Base-by-base conservation (phyloP, 352 stramenopile species). In the Blastocystis sp. region DNA sequence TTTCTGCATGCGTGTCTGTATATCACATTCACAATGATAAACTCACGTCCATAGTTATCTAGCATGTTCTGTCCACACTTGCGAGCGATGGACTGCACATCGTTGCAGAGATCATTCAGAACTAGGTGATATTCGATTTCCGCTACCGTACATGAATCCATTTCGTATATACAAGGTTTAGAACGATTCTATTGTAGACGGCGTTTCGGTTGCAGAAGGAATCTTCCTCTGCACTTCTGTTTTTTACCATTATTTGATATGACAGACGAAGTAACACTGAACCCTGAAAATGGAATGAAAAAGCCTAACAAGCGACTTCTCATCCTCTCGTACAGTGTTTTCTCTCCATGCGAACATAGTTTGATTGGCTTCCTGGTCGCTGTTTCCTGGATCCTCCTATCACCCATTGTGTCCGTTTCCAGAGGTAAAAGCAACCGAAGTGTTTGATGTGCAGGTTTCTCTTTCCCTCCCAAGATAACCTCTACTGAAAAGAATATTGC, bases 1-100 rank as follows among this genome's bases (percentile, higher is more conserved):
- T 92, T 61, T 87, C 81, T 0, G 90, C 79, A 49, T 51, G 84
- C 29, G 75, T 65, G 40, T 77, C 69, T 81, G 34, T 32, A 0
- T 4, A 1, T 64, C 40, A 64, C 9, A 34, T 11, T 44, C 8
- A 42, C 16, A 9, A 49, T 6, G 16, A 29, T 4, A 63, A 64
- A 9, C 51, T 4, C 9, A 81, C 69, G 69, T 4, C 75, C 75
- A 61, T 76, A 72, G 29, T 85, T 8, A 32, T 85, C 34, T 0
- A 75, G 24, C 7, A 85, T 85, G 24, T 75, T 85, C 49, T 85
- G 21, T 4, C 75, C 75, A 85, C 57, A 72, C 24, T 85, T n/a
- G 2, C 75, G 42, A 56, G 75, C 75, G 42, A 85, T 75, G 11
- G 54, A 29, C 36, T 85, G 75, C 6, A 85, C 53, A 61, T 85